Base-by-base conservation (phyloP, 352 stramenopile species). In the Globisporangium irregulare region DNA sequence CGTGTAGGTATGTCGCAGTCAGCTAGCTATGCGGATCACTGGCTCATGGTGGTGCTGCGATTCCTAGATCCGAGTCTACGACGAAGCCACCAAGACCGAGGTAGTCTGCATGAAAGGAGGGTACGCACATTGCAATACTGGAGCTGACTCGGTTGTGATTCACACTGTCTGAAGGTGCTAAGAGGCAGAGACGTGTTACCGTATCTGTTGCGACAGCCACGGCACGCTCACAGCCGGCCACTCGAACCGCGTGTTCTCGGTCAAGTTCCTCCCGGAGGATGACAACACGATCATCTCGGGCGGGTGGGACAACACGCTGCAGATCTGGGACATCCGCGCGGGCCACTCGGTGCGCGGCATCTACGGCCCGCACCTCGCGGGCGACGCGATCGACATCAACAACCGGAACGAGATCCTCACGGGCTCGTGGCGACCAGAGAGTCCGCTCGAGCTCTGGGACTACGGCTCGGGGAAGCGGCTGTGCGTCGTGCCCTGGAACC, bases 281-380 rank as follows among this genome's bases (percentile, higher is more conserved):
- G 83, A 94, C 64, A 91, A 95, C 79, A 78, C 79, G 56, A 75
- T 97, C 43, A 68, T 98, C 14, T 94, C 88, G 7, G 92, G 92
- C 10, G 91, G 92, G 24, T 98, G 92, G 92, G 92, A 98, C 73
- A 97, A 97, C 82, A 97, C 90, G 46, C 71, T 98, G 2, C 92
- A 97, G 79, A 96, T 98, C 70, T 98, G 92, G 92, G 92, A 98
- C 64, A 67, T 93, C 27, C 83, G 92, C 38, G 80, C 77, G 6
- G 91, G 90, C n/a, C 74, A 96, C 70, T 93, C 90, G 5, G 91
- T 97, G 43, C 89, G 89, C 41, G 84, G 82, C 34, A 95, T 98
- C 69, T 98, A 96, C 69, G 92, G 92, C 0, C 92, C 92, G n/a
- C 91, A 98, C 59, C 84, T 98, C 24, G 85, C 85, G 10, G 85